These are phyloP conservation scores for Ascocoryne sarcoides DNA, from an alignment of 2,329 filamentous ascomycete genomes.

Conservation along the genomic window DNA sequence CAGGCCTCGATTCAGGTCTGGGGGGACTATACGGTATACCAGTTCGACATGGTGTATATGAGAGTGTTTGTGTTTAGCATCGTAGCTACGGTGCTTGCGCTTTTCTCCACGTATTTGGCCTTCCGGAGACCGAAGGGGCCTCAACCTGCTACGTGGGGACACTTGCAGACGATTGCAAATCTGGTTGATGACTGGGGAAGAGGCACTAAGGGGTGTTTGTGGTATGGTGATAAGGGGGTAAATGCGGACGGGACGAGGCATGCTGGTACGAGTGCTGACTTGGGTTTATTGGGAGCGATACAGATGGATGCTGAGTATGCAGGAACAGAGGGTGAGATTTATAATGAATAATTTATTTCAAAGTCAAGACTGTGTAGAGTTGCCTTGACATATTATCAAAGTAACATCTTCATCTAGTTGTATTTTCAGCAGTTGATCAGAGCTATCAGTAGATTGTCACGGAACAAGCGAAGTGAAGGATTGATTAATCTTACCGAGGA, in stretches of 20 bases:
- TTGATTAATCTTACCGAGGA: too few species aligned
- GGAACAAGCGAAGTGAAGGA: too few species aligned
- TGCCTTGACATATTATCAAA: too few species aligned
- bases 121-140: conserved; percentile 2
- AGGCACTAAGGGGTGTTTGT: background rate
- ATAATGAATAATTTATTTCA: too few species aligned
- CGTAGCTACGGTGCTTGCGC: background rate
- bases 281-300: background rate
- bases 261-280: conserved; percentile 4
- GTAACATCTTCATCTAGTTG: too few species aligned
- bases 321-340: background rate
- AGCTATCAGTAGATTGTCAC: too few species aligned
- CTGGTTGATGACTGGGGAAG: conserved; percentile 5
- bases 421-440: too few species aligned
- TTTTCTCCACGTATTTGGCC: conserved; percentile 1
- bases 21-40: background rate
- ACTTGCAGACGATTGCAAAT: conserved; percentile 5
- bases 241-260: background rate
- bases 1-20: background rate
- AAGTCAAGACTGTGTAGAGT: too few species aligned
- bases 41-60: background rate
- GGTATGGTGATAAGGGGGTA: conserved; percentile 4
- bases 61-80: background rate
- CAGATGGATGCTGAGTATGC: conserved; percentile 4
- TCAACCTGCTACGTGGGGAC: conserved; percentile 5